Conservation (phyloP, 495 filamentous ascomycete species). For the Penicillium paradoxum region DNA sequence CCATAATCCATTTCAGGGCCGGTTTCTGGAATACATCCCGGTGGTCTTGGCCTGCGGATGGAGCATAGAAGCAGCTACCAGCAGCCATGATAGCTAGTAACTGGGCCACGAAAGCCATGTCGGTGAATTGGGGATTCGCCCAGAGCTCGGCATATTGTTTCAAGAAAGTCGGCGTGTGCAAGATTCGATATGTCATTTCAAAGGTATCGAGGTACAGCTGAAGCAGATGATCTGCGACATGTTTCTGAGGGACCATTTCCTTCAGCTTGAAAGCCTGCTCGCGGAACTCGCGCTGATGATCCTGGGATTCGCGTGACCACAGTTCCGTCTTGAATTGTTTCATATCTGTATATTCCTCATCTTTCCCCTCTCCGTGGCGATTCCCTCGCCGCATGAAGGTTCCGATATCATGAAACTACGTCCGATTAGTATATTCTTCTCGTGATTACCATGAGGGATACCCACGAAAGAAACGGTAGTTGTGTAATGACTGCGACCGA, state of each 20-base stretch:
- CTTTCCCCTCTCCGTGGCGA: slow-evolving; percentile 25
- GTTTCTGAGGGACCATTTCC: slow-evolving; percentile 45
- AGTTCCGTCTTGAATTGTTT: slow-evolving; percentile 31
- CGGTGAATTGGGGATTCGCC: slow-evolving; percentile 30
- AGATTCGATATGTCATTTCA: slow-evolving; percentile 52
- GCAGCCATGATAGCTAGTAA: slow-evolving; percentile 52
- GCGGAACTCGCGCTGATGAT: slow-evolving; percentile 35
- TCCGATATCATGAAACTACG: slow-evolving; percentile 44
- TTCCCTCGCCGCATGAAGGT: slow-evolving; percentile 39
- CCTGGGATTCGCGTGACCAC: slow-evolving; percentile 30
- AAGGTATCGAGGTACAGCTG: slow-evolving; percentile 51
- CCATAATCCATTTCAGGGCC: slow-evolving; percentile 48
- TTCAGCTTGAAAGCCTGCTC: slow-evolving; percentile 36
- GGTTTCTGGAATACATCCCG: slow-evolving; percentile 29
- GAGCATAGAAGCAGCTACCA: slow-evolving; percentile 43
- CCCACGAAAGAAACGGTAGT: slow-evolving; percentile 45
- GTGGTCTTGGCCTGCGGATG: slow-evolving; percentile 13
- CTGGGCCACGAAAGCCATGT: slow-evolving; percentile 39
- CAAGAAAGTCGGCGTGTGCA: slow-evolving; percentile 55
- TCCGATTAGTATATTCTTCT: slow-evolving; percentile 12
- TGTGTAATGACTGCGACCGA: slow-evolving; percentile 44
- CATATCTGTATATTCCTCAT: slow-evolving; percentile 30
- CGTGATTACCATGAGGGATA: neutral
- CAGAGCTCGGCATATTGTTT: slow-evolving; percentile 50
- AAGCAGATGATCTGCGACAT: slow-evolving; percentile 48